Evolutionary conservation across 2,329 filamentous ascomycete genomes (phyloP), one percentile per base, ranked within the genome.

Genomic region (Scytalidium sp.): DNA sequence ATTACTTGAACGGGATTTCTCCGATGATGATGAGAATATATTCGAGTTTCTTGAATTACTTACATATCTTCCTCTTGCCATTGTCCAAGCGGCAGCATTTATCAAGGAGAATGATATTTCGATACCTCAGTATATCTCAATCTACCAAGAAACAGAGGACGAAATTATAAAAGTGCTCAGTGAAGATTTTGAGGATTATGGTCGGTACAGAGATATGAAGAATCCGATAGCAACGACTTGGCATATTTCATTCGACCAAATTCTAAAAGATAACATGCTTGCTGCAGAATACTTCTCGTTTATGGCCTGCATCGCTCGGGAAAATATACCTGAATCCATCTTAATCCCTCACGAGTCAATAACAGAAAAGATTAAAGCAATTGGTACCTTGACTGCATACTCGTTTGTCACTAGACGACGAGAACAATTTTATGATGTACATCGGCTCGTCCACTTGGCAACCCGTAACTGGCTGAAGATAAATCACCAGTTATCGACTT

Each of bases 191-290:
- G 47, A 50, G 39, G 50, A 50, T 27, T 11, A 8, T 22, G 17
- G 43, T 10, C 41, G 50, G 47, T 46, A 52, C 19, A 8, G 10
- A 6, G 27, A 40, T 1, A 13, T 21, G n/a, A 49, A 49, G 17
- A 49, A 49, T 22, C 47, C 47, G 10, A 21, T 45, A n/a, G 47
- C 47, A 19, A 47, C 32, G 2, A 52, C 50, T 5, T 52, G 42
- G 47, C 48, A 50, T 2, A 47, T 53, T 22, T 53, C 51, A 3
- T 47, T 53, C 39, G 36, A 53, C 11, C 51, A 53, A 23, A 53
- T 53, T n/a, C 48, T 41, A n/a, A 19, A 21, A 15, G 39, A n/a
- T 6, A 17, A 51, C 29, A 27, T 43, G 13, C 39, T 50, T 3
- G 50, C 50, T 13, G 25, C 43, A 7, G 47, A 52, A 2, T 46